Evolutionary conservation across 805 yeast species (phyloP), one percentile per base, ranked within the genome.

Genomic region (Candida awuae): DNA sequence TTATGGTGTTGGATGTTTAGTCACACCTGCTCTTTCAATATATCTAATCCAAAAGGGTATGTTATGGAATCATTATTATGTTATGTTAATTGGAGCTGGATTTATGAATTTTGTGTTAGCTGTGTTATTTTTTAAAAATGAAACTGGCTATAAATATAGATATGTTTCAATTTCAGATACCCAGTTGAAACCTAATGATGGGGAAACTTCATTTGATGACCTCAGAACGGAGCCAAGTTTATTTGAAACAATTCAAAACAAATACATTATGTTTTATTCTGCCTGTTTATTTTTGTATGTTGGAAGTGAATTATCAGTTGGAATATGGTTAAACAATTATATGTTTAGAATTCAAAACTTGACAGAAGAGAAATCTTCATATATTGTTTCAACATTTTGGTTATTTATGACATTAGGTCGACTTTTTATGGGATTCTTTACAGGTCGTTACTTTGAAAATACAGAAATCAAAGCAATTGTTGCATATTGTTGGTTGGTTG

Each of bases 1-100:
- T 45, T 73, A 70, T 47, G 78, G 79, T 0, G 48, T 73, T 5
- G 80, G 79, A 2, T 70, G 77, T 40, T 63, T 72, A 60, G 56
- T 71, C 3, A 65, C 75, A 4, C 79, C 78, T 1, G 56, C 70
- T 7, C 42, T 72, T 13, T 61, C 68, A 20, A 66, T 75, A 2
- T 48, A 48, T 13, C 53, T 74, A 38, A 47, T 71, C 18, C 64
- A 66, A 37, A 50, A 51, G 18, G 59, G 67, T 4, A 35, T 54
- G 35, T 44, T 55, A 26, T 73, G 78, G 77, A 65, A 66, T 46
- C 59, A 64, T 14, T 71, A 66, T 48, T 73, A 70, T 48, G 32
- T 60, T 5, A 51, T 71, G 6, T 51, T 73, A 15, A 43, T 62
- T 7, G 34, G 39, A 1, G 39, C 65, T 12, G 58, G 63, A 1